Evolutionary conservation across 2,329 filamentous ascomycete species (phyloP).

Genomic region (Pseudogymnoascus sp.): DNA sequence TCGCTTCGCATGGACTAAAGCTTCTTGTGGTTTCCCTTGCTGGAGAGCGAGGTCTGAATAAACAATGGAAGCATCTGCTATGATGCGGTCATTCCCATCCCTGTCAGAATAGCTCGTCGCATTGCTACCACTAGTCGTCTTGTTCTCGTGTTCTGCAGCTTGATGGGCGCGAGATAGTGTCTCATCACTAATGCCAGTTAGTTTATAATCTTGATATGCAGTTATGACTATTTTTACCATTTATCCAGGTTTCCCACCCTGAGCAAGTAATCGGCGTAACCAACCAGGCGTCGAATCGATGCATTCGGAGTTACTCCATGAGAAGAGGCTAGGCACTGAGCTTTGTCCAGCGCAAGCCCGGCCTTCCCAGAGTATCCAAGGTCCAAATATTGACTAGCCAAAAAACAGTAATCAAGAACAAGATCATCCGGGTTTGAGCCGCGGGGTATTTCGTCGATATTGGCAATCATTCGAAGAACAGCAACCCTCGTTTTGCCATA

Average conservation of each 20-base stretch:
- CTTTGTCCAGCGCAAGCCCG: constrained; percentile 47
- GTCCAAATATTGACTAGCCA: constrained; percentile 47
- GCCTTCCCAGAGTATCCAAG: constrained; percentile 55
- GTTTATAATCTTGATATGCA: constrained; percentile 5
- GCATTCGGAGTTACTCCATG: constrained; percentile 36
- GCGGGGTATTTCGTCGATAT: constrained; percentile 37
- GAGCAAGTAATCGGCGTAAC: constrained; percentile 66
- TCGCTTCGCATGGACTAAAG: constrained; percentile 48
- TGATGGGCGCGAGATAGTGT: constrained; percentile 21
- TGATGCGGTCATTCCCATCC: constrained; percentile 21
- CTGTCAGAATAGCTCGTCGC: constrained; percentile 15
- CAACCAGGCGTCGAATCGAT: constrained; percentile 54
- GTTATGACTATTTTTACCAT: constrained; percentile 34
- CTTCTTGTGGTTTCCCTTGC: constrained; percentile 47
- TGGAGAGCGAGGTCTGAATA: constrained; percentile 28
- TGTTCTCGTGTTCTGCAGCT: constrained; percentile 21
- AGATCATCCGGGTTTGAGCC: constrained; percentile 33
- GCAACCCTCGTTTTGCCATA: constrained; percentile 40
- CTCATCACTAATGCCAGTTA: constrained; percentile 23
- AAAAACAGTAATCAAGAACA: constrained; percentile 31
- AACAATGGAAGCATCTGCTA: constrained; percentile 30
- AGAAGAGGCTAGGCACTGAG: constrained; percentile 40
- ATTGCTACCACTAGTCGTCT: constrained; percentile 14
- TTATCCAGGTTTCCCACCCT: constrained; percentile 57
- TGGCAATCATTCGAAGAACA: constrained; percentile 40